Conservation (phyloP, 306 rosid genomes). For the Styphnolobium japonicum region DNA sequence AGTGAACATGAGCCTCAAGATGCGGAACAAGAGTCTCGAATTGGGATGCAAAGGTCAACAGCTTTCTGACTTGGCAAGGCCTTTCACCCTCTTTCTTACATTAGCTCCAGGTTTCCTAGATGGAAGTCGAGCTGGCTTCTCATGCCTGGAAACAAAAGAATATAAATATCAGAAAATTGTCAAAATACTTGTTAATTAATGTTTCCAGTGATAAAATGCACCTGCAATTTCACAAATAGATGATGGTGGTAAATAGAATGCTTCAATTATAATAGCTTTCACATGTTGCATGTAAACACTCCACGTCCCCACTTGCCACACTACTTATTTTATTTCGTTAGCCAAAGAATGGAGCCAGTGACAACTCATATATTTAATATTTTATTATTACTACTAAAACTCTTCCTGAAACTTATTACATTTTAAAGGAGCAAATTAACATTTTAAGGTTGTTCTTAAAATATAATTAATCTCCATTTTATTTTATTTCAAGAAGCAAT, state of each 20-base stretch:
- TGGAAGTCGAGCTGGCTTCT: slow-evolving; percentile 41
- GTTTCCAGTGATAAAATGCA: neutral
- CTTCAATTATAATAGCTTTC: neutral
- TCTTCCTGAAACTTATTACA: too few species aligned
- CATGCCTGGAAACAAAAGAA: slow-evolving; percentile 43
- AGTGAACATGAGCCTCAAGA: slow-evolving; percentile 25
- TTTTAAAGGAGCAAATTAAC: neutral
- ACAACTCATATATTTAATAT: too few species aligned
- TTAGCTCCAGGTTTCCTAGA: slow-evolving; percentile 45
- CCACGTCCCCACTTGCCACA: neutral
- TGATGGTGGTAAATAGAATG: neutral
- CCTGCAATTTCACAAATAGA: neutral
- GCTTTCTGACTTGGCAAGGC: slow-evolving; percentile 43
- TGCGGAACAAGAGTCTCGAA: neutral
- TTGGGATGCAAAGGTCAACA: slow-evolving; percentile 19
- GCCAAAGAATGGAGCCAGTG: neutral
- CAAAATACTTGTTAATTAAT: neutral
- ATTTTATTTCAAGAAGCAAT: too few species aligned
- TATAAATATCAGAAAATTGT: slow-evolving; percentile 12
- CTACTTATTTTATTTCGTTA: neutral
- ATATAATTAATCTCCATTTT: too few species aligned
- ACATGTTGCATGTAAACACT: neutral
- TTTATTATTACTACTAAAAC: too few species aligned
- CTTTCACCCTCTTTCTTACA: slow-evolving; percentile 42
- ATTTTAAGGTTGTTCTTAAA: neutral